Base-by-base conservation (phyloP, 202 grass and related monocot species). In the Eragrostis tef region DNA sequence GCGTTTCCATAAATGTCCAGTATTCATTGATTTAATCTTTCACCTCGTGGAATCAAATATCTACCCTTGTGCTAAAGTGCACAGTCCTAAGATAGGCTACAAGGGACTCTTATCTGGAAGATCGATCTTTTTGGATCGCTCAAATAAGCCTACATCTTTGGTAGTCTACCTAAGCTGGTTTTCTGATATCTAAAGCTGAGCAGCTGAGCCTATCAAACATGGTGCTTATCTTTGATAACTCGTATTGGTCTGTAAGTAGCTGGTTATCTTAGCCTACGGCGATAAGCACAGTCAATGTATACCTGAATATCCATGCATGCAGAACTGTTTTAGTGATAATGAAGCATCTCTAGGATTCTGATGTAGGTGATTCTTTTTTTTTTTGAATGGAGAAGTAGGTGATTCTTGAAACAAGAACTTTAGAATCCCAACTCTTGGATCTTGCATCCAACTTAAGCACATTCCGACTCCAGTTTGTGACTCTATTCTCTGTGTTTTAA, bases 401-500 rank as follows among this genome's bases (percentile, higher is more conserved):
- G 10, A 49, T 69, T 75, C 11, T 31, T 51, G 44, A 78, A 71
- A 71, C 21, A 63, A 17, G 26, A 50, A 78, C 56, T 42, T 71
- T 25, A 29, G 27, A 75, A 50, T 43, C n/a, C 67, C 19, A 86
- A 65, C 53, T 66, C 42, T 80, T 58, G 25, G 45, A 42, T 79
- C 6, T 45, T 81, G 41, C 69, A 46, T 50, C 43, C 62, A 69
- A 44, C 21, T 75, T 10, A 63, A 60, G 64, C 51, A 49, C 50
- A 50, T 67, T 26, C 14, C 69, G 17, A 7, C 45, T 64, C 45
- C 19, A 71, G 45, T 79, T 85, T 78, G 74, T 26, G 17, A 73
- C 42, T 47, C 50, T 48, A 46, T 3, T 42, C 70, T 16, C 42
- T 53, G 36, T 31, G 49, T 66, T n/a, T 27, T 79, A 49, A 9